Base-by-base conservation (phyloP, 2,329 filamentous ascomycete genomes). In the Trichoderma afroharzianum region DNA sequence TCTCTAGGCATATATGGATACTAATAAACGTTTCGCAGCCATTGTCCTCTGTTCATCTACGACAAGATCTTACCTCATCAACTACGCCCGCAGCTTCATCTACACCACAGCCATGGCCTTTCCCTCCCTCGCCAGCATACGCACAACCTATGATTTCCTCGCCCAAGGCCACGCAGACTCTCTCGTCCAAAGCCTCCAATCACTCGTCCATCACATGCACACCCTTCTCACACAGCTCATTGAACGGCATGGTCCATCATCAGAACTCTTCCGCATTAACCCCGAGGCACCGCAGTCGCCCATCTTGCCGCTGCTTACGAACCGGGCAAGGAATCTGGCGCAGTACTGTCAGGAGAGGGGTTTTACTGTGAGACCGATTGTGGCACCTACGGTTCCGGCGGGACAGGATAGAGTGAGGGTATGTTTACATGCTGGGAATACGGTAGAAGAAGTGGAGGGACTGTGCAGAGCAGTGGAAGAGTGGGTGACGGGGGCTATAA, bases 71-170 rank as follows among this genome's bases (percentile, higher is more conserved):
- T 93, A 93, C 73, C 83, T 94, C 66, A 87, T 93, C 79, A 94
- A 94, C 77, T 94, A 94, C 76, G 91, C 92, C 0, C 87, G 91
- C n/a, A 90, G 87, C 2, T 81, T 94, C 55, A 93, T 94, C 69
- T 94, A 93, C 78, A 93, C 91, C 0, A 93, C 91, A 0, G 90
- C 91, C 33, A 85, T 92, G 81, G 86, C 88, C 0, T 88, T 88
- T 53, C 87, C 90, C 0, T 84, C 86, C 2, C 83, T 92, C 1
- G 87, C 87, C 0, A 86, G 86, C 15, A 90, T 92, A 67, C 82
- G 84, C 55, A 83, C 87, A 0, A 84, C 85, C 0, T 92, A 91
- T 76, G 83, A 85, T 8, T 85, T 90, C 36, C 81, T 93, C n/a
- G 78, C 77, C 9, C 78, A 80, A 2, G 88, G 87, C 0, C 77